Conservation (phyloP, 768 basidiomycete genomes). For the Russula sp. region DNA sequence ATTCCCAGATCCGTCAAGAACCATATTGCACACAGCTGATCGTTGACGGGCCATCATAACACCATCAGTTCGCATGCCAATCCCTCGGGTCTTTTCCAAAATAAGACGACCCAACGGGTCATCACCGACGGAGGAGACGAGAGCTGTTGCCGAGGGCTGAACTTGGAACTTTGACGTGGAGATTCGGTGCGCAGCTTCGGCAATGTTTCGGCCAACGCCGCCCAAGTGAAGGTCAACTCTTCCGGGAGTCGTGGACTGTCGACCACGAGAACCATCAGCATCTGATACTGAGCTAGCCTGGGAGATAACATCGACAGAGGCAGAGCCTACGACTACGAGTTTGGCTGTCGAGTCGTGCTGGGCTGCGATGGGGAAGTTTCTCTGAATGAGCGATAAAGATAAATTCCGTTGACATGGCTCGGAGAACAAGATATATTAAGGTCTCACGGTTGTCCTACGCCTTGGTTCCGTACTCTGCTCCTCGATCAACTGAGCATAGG, state of each 20-base stretch:
- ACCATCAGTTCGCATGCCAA: slow-evolving; percentile 83
- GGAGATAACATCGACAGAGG: slow-evolving; percentile 86
- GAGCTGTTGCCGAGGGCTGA: slow-evolving; percentile 35
- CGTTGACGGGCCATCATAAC: slow-evolving; percentile 38
- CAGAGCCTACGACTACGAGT: slow-evolving; percentile 73
- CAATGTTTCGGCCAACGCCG: slow-evolving; percentile 93
- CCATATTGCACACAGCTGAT: slow-evolving; percentile 83
- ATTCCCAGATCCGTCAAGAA: slow-evolving; percentile 63
- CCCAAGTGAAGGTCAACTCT: slow-evolving; percentile 64
- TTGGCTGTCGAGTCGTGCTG: slow-evolving; percentile 28
- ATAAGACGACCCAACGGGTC: slow-evolving; percentile 75
- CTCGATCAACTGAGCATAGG: slow-evolving; percentile 50
- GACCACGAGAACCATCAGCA: slow-evolving; percentile 30
- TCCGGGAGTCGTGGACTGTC: slow-evolving; percentile 77
- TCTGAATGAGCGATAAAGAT: not conserved
- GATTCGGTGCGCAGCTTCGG: slow-evolving; percentile 78
- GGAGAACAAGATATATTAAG: not conserved
- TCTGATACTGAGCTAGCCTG: slow-evolving; percentile 29
- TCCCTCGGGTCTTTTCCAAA: slow-evolving; percentile 41
- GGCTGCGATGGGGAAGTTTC: not conserved
- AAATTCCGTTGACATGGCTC: not conserved
- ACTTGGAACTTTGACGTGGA: slow-evolving; percentile 30
- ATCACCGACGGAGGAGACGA: slow-evolving; percentile 69
- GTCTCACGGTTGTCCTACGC: slow-evolving; percentile 11
- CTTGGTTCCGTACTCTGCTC: not conserved